phyloP scores from a whole-genome alignment of 352 stramenopile species.

The Phytophthora vignae region DNA sequence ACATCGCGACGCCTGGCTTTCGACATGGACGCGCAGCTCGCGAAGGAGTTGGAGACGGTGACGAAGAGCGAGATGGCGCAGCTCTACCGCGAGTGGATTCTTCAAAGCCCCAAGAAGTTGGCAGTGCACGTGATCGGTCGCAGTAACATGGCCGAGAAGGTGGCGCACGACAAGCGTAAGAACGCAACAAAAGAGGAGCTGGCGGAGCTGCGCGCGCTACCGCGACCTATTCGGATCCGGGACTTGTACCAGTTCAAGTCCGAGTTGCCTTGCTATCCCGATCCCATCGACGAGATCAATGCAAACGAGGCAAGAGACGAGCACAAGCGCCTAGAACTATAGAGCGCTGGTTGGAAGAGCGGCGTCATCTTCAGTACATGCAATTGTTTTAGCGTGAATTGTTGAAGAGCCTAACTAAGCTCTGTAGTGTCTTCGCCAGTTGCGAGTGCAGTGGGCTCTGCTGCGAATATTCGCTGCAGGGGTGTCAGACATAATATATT shows the following conservation, averaged over 20 bases:
- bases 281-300: conserved; percentile 52
- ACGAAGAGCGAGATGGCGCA: conserved; percentile 74
- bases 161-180: conserved; percentile 46
- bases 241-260: conserved; percentile 77
- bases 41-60: conserved; percentile 71
- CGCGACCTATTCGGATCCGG: conserved; percentile 45
- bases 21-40: conserved; percentile 75
- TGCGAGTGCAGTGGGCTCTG: conserved; percentile 7
- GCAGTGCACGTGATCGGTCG: conserved; percentile 72
- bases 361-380: conserved; percentile 26
- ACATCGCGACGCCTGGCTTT: conserved; percentile 75
- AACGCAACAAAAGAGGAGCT: conserved; percentile 33
- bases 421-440: neutral
- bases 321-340: conserved; percentile 43
- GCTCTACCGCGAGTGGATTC: conserved; percentile 71
- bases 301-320: conserved; percentile 25
- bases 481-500: conserved; percentile 92
- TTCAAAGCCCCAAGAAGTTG: conserved; percentile 73
- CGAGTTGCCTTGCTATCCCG: conserved; percentile 60
- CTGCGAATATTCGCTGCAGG: conserved; percentile 16
- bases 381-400: conserved; percentile 26
- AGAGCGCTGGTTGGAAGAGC: conserved; percentile 27
- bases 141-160: conserved; percentile 47
- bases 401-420: neutral
- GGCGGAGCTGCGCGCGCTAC: conserved; percentile 27